Base-by-base conservation (phyloP, 805 yeast genomes). In the Ogataea henricii region DNA sequence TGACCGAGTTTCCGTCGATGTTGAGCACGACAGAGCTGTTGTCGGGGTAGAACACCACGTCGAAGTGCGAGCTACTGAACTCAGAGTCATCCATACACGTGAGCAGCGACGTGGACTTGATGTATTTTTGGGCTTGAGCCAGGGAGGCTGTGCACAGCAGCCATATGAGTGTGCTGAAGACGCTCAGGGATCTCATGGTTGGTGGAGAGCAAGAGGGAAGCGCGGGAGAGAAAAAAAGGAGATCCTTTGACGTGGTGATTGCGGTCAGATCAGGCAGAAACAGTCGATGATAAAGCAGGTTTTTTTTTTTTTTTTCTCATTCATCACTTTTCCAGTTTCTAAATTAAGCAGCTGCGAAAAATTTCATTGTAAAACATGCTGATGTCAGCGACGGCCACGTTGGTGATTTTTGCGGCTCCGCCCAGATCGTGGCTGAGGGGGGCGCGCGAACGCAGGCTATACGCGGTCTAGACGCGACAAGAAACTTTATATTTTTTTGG, bases 11-110 rank as follows among this genome's bases (percentile, higher is more conserved):
- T 23, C 96, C 96, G 46, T 82, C 78, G 23, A 92, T 74, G 55
- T 87, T 83, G 56, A 89, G 82, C 4, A 68, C 72, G 7, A 85
- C 83, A 1, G 86, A 73, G 17, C 65, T 67, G 66, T 86, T 87
- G 38, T 67, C 73, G 3, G 96, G 96, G 60, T 70, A 84, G 65
- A 77, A 88, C 36, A 68, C 68, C 43, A 91, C 95, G 58, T 88
- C 87, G 63, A 94, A 91, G 55, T 75, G 79, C 7, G 90, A 79
- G 4, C 97, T 92, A 2, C 96, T 82, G 58, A 94, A 82, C 63
- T 82, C 85, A 6, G 99, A 91, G 65, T 87, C 73, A 36, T 82
- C 85, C 96, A 90, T 91, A 72, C 99, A 94, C 33, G 98, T 88
- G 57, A 92, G 72, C 56, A 94, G 73, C 7, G 97, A 89, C 16